These are phyloP conservation scores for Microascus cirrosus DNA, from an alignment of 2,329 filamentous ascomycete species.

Conservation along the genomic window DNA sequence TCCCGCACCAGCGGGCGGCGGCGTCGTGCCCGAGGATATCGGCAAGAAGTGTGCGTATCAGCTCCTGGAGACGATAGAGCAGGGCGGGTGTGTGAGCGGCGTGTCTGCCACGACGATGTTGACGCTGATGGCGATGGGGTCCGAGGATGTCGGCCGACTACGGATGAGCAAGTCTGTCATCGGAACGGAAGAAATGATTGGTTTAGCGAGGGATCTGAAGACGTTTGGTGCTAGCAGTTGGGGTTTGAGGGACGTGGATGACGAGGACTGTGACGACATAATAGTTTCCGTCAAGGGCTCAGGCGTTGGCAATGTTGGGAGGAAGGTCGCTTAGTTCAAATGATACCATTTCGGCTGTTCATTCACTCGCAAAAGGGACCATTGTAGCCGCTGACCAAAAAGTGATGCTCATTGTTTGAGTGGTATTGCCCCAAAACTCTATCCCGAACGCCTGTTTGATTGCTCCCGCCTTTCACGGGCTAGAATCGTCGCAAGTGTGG, in stretches of 20 bases:
- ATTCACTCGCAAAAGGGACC: not conserved
- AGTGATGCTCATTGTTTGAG: not conserved
- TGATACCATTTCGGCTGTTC: not conserved
- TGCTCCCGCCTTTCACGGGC: constrained; percentile 27
- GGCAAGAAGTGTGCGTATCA: constrained; percentile 83
- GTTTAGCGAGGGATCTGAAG: constrained; percentile 71
- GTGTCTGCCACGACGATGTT: constrained; percentile 65
- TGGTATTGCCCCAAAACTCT: not conserved
- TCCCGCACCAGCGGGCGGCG: constrained; percentile 62
- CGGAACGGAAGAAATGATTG: constrained; percentile 68
- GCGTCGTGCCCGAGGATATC: constrained; percentile 79
- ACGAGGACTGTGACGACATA: constrained; percentile 59
- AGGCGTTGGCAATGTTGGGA: constrained; percentile 88
- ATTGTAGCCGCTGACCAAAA: not conserved
- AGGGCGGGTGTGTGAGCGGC: constrained; percentile 70
- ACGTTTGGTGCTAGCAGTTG: constrained; percentile 86
- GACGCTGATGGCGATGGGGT: constrained; percentile 94
- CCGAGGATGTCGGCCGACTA: constrained; percentile 84
- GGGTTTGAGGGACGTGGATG: constrained; percentile 68
- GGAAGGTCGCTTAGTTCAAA: constrained; percentile 57
- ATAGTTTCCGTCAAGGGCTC: constrained; percentile 85
- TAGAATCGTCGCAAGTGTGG: constrained; percentile 39
- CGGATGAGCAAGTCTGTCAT: constrained; percentile 72
- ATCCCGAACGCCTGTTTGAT: constrained; percentile 12
- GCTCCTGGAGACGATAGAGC: constrained; percentile 69